Evolutionary conservation across 345 rosid genomes (phyloP).

Genomic region (Dipteronia sinensis): DNA sequence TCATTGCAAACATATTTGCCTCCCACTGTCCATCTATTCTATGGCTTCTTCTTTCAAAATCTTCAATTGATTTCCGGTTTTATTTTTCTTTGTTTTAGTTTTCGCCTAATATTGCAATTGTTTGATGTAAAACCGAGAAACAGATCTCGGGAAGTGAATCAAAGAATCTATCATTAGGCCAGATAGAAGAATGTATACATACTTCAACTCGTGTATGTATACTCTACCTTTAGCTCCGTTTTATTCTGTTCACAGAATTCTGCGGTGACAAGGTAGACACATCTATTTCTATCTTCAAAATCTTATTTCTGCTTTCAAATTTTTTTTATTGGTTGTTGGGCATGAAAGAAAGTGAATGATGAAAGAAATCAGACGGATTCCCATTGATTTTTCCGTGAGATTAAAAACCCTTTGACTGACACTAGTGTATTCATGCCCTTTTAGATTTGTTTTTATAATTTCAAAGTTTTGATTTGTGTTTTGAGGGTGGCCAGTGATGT

Average conservation of each 20-base stretch:
- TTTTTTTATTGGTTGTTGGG: not conserved
- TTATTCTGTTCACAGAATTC: slow-evolving; percentile 17
- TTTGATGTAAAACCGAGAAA: slow-evolving; percentile 18
- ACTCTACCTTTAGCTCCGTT: slow-evolving; percentile 53
- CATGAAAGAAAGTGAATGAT: slow-evolving; percentile 36
- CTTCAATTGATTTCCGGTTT: not conserved
- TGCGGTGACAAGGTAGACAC: slow-evolving; percentile 59
- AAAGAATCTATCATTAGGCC: slow-evolving; percentile 61
- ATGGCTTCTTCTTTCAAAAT: not conserved
- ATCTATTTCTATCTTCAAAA: not conserved
- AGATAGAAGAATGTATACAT: slow-evolving; percentile 27
- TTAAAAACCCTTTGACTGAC: slow-evolving; percentile 53
- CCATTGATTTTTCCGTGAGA: slow-evolving; percentile 52
- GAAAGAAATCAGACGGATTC: slow-evolving; percentile 64
- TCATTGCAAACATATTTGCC: not conserved
- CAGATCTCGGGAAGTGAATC: slow-evolving; percentile 9
- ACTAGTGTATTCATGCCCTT: not conserved
- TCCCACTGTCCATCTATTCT: not conserved
- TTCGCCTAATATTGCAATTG: slow-evolving; percentile 53
- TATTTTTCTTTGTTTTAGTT: not conserved
- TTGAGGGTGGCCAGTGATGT: no score
- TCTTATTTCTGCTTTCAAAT: no score
- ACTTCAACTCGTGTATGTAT: slow-evolving; percentile 15
- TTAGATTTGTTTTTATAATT: no score
- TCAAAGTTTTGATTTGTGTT: no score